Conservation (phyloP, 805 yeast species). For the Kodamaea leandrae region DNA sequence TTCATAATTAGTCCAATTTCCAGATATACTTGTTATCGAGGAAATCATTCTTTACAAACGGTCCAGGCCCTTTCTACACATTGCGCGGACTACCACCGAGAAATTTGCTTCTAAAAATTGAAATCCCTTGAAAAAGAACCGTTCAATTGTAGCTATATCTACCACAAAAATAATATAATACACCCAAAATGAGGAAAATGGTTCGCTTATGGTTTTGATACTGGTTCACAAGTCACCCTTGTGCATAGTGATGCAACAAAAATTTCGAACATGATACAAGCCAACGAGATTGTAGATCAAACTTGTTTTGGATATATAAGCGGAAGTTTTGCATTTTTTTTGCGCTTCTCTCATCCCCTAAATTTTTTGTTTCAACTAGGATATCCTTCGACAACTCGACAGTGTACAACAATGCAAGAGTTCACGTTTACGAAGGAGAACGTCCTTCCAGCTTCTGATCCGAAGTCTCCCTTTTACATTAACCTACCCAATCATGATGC, state of each 20-base stretch:
- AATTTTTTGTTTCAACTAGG: no score
- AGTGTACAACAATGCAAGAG: slow-evolving; percentile 3
- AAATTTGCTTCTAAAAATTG: no score
- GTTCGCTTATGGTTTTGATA: not conserved
- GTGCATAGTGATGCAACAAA: not conserved
- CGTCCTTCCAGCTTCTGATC: slow-evolving; percentile 33
- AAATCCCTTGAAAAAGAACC: slow-evolving; percentile 1
- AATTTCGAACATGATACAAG: not conserved
- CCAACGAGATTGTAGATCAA: not conserved
- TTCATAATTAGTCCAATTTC: no score
- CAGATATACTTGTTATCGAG: no score
- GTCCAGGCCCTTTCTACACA: no score
- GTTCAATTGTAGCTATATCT: not conserved
- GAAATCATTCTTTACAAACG: no score
- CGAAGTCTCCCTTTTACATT: slow-evolving; percentile 36
- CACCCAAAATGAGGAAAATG: not conserved
- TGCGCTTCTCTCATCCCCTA: not conserved
- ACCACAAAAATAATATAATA: not conserved
- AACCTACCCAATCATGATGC: slow-evolving; percentile 39
- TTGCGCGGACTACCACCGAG: no score
- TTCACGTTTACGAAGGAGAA: slow-evolving; percentile 12
- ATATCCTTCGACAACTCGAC: no score
- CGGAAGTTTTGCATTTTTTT: not conserved
- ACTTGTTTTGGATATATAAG: not conserved
- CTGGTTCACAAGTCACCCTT: not conserved